These are phyloP conservation scores for barrel medic (Medicago truncatula) DNA, from an alignment of 306 rosid genomes.

Conservation along the genomic window MtrunA17r5.0-ANR NC_053045.1:47823501-47824000, in stretches of 20 bases:
- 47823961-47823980: conserved; percentile 15
- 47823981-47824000: background rate
- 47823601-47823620: background rate
- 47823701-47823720: background rate
- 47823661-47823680: background rate
- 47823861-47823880: background rate
- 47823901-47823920: background rate
- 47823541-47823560: background rate
- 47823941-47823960: conserved; percentile 4
- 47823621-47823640: background rate
- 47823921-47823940: background rate
- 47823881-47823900: conserved; percentile 4
- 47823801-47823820: background rate
- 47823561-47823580: background rate
- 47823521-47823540: background rate
- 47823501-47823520: too few species aligned
- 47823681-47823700: background rate
- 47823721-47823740: background rate
- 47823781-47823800: background rate
- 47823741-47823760: background rate
- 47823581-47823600: background rate
- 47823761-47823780: background rate
- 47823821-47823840: background rate
- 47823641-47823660: background rate
- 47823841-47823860: background rate